Evolutionary conservation across 768 basidiomycete species (phyloP).

Genomic region (Leccinum olivaceopallidum): DNA sequence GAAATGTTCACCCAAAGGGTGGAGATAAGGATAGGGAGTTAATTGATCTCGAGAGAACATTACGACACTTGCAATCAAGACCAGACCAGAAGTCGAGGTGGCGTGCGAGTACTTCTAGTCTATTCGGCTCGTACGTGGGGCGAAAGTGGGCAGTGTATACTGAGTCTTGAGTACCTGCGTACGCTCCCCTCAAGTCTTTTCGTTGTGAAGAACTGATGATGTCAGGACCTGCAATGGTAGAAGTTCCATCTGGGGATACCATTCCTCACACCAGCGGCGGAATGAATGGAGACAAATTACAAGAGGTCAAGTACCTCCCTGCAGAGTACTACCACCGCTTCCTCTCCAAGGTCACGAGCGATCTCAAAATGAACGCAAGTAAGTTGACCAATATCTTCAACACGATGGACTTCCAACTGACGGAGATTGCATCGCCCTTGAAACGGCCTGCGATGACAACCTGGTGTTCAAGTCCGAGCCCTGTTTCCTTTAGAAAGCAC

Average conservation of each 20-base stretch:
- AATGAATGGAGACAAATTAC: not conserved
- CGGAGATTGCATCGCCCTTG: not conserved
- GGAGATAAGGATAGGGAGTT: not conserved
- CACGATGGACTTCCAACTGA: not conserved
- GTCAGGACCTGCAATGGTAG: not conserved
- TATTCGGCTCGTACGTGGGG: not conserved
- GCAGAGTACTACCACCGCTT: conserved; percentile 53
- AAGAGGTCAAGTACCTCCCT: conserved; percentile 36
- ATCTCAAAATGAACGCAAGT: conserved; percentile 60
- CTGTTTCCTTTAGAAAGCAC: not conserved
- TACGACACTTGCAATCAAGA: not conserved
- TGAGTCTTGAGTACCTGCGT: not conserved
- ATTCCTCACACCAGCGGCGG: not conserved
- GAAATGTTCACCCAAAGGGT: not conserved
- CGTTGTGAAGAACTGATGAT: conserved; percentile 1
- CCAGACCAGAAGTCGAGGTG: not conserved
- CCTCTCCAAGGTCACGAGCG: conserved; percentile 56
- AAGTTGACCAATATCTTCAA: conserved; percentile 20
- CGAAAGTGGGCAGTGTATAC: not conserved
- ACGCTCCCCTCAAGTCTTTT: not conserved
- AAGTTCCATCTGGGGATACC: not conserved
- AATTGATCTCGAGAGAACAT: not conserved
- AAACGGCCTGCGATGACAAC: not conserved
- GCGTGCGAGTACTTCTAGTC: not conserved
- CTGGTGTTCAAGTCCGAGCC: not conserved